Evolutionary conservation across 305 asterid genomes (phyloP), one percentile per base, ranked within the genome.

Genomic region (Euphrasia arctica): DNA sequence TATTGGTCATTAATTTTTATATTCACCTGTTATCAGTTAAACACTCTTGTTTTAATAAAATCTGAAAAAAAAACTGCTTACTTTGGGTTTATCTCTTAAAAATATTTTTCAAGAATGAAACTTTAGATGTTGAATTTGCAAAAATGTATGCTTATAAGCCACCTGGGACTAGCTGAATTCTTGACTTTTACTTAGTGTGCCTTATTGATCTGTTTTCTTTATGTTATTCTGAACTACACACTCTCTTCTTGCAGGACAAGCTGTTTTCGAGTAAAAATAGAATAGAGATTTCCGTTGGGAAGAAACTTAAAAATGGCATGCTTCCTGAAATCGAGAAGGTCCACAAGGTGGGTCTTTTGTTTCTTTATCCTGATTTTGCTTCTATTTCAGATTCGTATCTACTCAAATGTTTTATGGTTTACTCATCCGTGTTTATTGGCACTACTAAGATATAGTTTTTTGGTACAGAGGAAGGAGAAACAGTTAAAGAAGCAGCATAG

Each of bases 301-400:
- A 88, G 85, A 93, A 93, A 75, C 78, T 93, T 77, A 86, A 80
- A 76, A 93, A 85, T 18, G 80, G 81, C 80, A 82, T 86, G 89
- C 95, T 94, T 76, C 87, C 90, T 58, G 99, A 90, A 77, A 83
- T 94, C 63, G 99, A 94, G 85, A 90, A 79, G 75, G 89, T 84
- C 76, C 93, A 94, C 74, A 94, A 88, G 98, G 99, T 94, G 71
- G 22, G 58, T 12, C 34, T 18, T 62, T 74, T 34, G 25, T 67
- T 69, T 13, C 56, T 67, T 55, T 43, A 18, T 27, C 45, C 28
- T 60, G 69, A 64, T 65, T 54, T 63, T 54, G 14, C 42, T 41
- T 51, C 64, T 42, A 55, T 51, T 54, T 68, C 52, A 58, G 58
- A 51, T 58, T 47, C 14, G 69, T 61, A 36, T 25, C 57, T 42